phyloP scores from a whole-genome alignment of 495 filamentous ascomycete genomes.

The Entonaema liquescens region DNA sequence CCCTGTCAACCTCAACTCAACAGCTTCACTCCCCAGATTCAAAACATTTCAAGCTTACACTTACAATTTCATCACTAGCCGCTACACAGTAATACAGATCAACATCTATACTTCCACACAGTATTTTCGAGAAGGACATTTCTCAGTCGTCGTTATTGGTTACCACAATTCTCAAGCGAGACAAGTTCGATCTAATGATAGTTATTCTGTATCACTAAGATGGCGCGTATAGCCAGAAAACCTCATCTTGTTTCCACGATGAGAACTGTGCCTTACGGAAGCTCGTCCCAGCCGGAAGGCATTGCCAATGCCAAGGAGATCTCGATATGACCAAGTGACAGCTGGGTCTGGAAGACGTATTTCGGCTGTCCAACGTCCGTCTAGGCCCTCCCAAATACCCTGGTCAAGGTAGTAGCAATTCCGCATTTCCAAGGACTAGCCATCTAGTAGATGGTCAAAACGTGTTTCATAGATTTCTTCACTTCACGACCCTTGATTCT shows the following conservation, averaged over 20 bases:
- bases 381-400: slow-evolving; percentile 20
- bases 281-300: slow-evolving; percentile 20
- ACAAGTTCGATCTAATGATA: background rate
- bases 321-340: slow-evolving; percentile 12
- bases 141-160: background rate
- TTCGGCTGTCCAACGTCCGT: slow-evolving; percentile 32
- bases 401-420: slow-evolving; percentile 31
- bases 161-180: slow-evolving; percentile 7
- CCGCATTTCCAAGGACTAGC: slow-evolving; percentile 18
- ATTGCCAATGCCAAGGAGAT: slow-evolving; percentile 29
- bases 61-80: background rate
- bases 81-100: background rate
- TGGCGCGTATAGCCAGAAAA: slow-evolving; percentile 13
- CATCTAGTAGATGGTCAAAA: slow-evolving; percentile 46
- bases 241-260: slow-evolving; percentile 17
- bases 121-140: background rate
- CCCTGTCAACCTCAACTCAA: slow-evolving; percentile 12
- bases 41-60: slow-evolving; percentile 11
- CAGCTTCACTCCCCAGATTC: slow-evolving; percentile 5
- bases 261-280: slow-evolving; percentile 1
- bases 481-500: slow-evolving; percentile 27
- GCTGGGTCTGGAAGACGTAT: slow-evolving; percentile 15
- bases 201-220: background rate
- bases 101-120: too few relatives aligned
- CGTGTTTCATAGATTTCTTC: slow-evolving; percentile 51